phyloP scores from a whole-genome alignment of 306 rosid genomes.

The Medicago lupulina region DNA sequence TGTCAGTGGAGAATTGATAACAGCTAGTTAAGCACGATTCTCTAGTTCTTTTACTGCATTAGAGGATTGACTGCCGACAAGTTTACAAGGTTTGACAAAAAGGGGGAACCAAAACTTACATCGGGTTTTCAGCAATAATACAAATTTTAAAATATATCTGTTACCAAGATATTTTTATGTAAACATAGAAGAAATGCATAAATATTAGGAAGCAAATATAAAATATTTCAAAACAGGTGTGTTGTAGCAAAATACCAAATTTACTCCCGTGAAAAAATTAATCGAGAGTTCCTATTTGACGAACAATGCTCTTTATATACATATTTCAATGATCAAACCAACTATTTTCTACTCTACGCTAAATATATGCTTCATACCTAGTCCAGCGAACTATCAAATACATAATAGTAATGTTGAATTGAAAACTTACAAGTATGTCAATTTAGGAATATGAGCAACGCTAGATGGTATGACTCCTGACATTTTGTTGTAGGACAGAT shows the following conservation, averaged over 20 bases:
- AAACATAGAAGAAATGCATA: slow-evolving; percentile 4
- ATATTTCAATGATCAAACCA: background rate
- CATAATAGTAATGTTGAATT: slow-evolving; percentile 10
- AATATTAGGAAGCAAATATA: slow-evolving; percentile 20
- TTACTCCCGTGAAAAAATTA: background rate
- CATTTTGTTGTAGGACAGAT: slow-evolving; percentile 93
- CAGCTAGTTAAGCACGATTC: background rate
- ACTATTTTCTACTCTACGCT: slow-evolving; percentile 8
- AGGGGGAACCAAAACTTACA: background rate
- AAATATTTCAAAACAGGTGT: background rate
- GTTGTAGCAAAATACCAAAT: slow-evolving; percentile 4
- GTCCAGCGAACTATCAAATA: slow-evolving; percentile 34
- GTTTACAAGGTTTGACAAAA: background rate
- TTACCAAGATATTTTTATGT: background rate
- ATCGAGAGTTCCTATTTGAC: background rate
- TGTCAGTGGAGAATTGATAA: slow-evolving; percentile 21
- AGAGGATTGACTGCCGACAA: slow-evolving; percentile 8
- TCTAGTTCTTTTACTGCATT: slow-evolving; percentile 3
- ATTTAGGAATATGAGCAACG: slow-evolving; percentile 80
- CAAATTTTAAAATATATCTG: background rate
- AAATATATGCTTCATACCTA: slow-evolving; percentile 22
- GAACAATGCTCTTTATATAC: background rate
- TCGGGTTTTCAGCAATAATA: slow-evolving; percentile 20
- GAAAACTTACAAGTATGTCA: slow-evolving; percentile 88
- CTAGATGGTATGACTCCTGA: slow-evolving; percentile 86